Evolutionary conservation across 2,329 filamentous ascomycete species (phyloP).

Genomic region (Colletotrichum coccodes): DNA sequence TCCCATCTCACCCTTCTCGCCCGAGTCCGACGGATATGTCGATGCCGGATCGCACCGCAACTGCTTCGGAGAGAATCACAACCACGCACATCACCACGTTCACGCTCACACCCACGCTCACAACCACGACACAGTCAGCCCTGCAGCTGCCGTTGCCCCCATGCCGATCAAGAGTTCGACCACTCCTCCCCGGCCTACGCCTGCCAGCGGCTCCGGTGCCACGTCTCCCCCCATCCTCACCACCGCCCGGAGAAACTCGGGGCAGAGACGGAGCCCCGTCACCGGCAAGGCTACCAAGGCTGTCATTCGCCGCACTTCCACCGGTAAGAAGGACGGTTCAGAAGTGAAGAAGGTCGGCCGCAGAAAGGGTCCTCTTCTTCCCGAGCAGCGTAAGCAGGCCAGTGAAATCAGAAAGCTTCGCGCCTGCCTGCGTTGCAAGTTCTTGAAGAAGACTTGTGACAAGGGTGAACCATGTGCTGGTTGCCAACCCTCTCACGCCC

Average conservation of each 20-base stretch:
- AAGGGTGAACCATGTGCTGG: conserved; percentile 96
- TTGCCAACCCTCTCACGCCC: conserved; percentile 94
- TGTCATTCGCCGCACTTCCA: conserved; percentile 81
- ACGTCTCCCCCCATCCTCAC: conserved; percentile 71
- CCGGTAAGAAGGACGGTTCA: conserved; percentile 81
- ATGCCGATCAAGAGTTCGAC: conserved; percentile 75
- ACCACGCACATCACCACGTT: conserved; percentile 50
- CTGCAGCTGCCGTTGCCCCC: conserved; percentile 73
- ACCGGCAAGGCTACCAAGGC: conserved; percentile 82
- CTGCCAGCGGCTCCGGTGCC: conserved; percentile 69
- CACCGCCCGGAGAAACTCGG: conserved; percentile 72
- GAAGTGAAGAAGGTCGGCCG: conserved; percentile 93
- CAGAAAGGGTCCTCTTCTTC: conserved; percentile 87
- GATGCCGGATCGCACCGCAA: conserved; percentile 70
- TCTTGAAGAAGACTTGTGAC: conserved; percentile 98
- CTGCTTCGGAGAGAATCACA: conserved; percentile 67
- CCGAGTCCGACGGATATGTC: conserved; percentile 79
- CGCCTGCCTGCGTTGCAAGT: conserved; percentile 95
- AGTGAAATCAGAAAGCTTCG: conserved; percentile 96
- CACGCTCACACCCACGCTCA: conserved; percentile 51
- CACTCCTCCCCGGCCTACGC: conserved; percentile 67
- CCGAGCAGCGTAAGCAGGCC: conserved; percentile 95
- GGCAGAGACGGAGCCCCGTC: conserved; percentile 79
- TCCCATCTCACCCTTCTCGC: conserved; percentile 83
- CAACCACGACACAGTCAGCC: conserved; percentile 67